Base-by-base conservation (phyloP, 148 eudicot genomes). In the Chenopodium suecicum region DNA sequence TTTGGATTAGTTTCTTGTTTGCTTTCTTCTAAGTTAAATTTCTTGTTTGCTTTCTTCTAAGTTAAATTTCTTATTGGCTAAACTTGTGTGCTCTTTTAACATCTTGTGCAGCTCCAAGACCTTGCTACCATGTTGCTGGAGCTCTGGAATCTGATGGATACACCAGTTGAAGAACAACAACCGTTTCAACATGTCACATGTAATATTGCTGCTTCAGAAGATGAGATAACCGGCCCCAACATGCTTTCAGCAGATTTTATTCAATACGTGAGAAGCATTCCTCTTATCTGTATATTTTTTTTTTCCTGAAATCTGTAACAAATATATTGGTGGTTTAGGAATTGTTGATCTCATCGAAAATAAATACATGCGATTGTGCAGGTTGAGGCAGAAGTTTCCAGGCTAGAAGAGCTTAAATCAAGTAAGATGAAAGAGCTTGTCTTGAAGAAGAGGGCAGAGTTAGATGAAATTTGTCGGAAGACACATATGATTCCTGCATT, bases 341-440 rank as follows among this genome's bases (percentile, higher is more conserved):
- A 16, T n/a, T 66, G 6, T 78, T 66, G 46, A 2, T 46, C 3
- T 64, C 12, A 20, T 71, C 34, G 37, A 31, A n/a, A 56, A 22
- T n/a, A 44, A 16, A 68, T 63, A 19, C 8, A 71, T 66, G 27
- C 14, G 22, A 12, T 76, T 78, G 70, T 86, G 81, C 85, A 96
- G 99, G 95, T 96, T 86, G 93, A 89, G 81, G 89, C 86, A 52
- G 99, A 94, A 89, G 95, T 94, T 83, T 90, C 88, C 48, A 86
- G 98, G 74, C 85, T 96, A 86, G 99, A 96, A 83, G 94, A 87
- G 82, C 86, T 94, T 76, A 96, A 96, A 85, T 88, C 91, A 34
- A 96, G 98, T 88, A 96, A 90, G 89, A 84, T 94, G 95, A 94
- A 90, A 87, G 99, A 96, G 86, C 91, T 96, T 82, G 97, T 94